A percentile compares a stretch with the other conserved stretches of the same genome.
These are phyloP conservation scores for Penicillium angulare DNA, from an alignment of 495 filamentous ascomycete genomes.

Conservation along the genomic window DNA sequence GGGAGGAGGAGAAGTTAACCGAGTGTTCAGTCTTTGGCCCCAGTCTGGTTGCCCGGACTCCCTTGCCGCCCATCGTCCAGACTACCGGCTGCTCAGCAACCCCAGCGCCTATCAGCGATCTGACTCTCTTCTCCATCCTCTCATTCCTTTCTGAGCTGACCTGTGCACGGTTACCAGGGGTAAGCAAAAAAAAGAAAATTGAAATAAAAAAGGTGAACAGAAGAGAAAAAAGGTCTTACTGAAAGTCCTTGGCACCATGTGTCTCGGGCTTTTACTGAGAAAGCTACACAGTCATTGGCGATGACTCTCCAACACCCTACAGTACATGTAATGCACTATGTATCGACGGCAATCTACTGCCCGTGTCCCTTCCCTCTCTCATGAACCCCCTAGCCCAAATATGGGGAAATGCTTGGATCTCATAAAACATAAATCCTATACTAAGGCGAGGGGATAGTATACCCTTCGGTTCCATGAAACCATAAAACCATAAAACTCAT, in stretches of 20 bases:
- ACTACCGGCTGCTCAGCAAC: constrained; percentile 37
- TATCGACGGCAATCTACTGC: too few relatives aligned
- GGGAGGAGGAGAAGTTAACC: background rate
- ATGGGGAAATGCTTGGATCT: constrained; percentile 10
- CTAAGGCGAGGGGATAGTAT: constrained; percentile 5
- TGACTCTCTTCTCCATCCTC: constrained; percentile 5
- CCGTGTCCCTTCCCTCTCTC: too few relatives aligned
- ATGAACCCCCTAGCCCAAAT: constrained; percentile 9
- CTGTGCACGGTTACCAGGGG: constrained; percentile 17
- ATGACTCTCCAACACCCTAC: too few relatives aligned
- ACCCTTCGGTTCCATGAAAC: background rate
- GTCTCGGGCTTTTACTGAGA: constrained; percentile 19
- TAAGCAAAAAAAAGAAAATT: background rate
- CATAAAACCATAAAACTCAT: background rate
- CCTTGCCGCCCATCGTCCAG: constrained; percentile 40
- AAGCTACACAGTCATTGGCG: too few relatives aligned
- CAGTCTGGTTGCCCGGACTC: constrained; percentile 43
- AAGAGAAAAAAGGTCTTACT: too few relatives aligned
- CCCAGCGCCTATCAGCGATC: constrained; percentile 35
- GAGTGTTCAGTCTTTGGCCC: constrained; percentile 12
- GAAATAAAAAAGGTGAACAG: too few relatives aligned
- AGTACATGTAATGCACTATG: too few relatives aligned
- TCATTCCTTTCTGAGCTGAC: constrained; percentile 26
- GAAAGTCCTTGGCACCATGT: constrained; percentile 23
- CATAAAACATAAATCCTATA: background rate